Conservation (phyloP, 345 rosid genomes). For the Populus davidiana region DNA sequence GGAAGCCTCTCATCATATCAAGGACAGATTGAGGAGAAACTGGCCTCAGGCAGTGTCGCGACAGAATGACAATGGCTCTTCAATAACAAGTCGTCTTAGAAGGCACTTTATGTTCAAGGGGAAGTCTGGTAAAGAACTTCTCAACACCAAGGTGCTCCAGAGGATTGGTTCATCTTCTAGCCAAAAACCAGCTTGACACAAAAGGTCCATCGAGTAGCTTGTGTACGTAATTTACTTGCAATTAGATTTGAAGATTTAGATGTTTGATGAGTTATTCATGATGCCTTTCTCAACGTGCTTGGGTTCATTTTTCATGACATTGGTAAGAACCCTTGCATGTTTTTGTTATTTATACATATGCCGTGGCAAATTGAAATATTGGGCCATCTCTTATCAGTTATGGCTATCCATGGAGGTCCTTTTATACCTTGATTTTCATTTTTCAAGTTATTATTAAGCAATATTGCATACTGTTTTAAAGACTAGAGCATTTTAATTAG, state of each 20-base stretch:
- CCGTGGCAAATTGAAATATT: background rate
- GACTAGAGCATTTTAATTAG: background rate
- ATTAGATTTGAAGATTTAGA: conserved; percentile 15
- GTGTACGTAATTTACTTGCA: conserved; percentile 21
- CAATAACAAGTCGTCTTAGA: conserved; percentile 42
- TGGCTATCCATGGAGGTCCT: background rate
- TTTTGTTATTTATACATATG: background rate
- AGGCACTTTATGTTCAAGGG: conserved; percentile 45
- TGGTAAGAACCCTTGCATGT: conserved; percentile 13
- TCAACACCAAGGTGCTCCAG: conserved; percentile 27
- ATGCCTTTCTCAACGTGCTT: background rate
- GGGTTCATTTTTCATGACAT: conserved; percentile 6
- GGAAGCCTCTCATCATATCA: conserved; percentile 31
- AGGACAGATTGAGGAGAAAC: conserved; percentile 39
- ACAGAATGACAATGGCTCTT: conserved; percentile 37
- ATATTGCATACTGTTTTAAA: background rate
- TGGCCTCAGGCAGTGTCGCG: conserved; percentile 28
- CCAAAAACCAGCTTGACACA: conserved; percentile 16
- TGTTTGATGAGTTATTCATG: conserved; percentile 11
- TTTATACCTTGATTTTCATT: background rate
- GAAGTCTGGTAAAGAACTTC: conserved; percentile 31
- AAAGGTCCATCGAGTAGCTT: conserved; percentile 23
- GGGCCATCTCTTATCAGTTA: background rate
- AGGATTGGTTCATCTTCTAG: conserved; percentile 32
- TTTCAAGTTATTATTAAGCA: background rate